Conservation (phyloP, 1,139 yeast genomes). For the Pichia norvegensis region DNA sequence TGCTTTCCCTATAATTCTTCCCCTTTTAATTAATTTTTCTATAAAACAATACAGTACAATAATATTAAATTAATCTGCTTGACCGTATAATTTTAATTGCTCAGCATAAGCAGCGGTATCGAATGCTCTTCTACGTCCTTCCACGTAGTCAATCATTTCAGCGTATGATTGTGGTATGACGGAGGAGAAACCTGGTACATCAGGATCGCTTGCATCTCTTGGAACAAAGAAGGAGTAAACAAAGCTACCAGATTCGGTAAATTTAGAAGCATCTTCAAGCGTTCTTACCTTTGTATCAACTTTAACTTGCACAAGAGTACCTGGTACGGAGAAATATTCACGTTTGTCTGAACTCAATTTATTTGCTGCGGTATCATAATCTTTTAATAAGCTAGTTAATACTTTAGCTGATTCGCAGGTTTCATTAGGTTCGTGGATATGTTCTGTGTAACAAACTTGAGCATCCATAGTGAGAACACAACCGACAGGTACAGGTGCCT, state of each 20-base stretch:
- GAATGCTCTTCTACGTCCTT: slow-evolving; percentile 82
- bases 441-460: slow-evolving; percentile 76
- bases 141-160: slow-evolving; percentile 87
- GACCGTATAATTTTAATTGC: slow-evolving; percentile 27
- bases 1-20: neutral
- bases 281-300: slow-evolving; percentile 75
- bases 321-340: slow-evolving; percentile 66
- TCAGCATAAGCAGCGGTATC: slow-evolving; percentile 70
- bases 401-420: slow-evolving; percentile 32
- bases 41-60: neutral
- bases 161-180: slow-evolving; percentile 82
- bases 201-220: slow-evolving; percentile 36
- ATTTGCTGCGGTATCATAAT: slow-evolving; percentile 53
- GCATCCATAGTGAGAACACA: slow-evolving; percentile 78
- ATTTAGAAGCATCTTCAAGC: slow-evolving; percentile 46
- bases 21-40: neutral
- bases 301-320: slow-evolving; percentile 80
- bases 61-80: slow-evolving; percentile 4
- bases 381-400: slow-evolving; percentile 21
- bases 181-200: slow-evolving; percentile 42
- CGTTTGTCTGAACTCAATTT: slow-evolving; percentile 43
- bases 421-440: slow-evolving; percentile 39
- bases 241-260: slow-evolving; percentile 75
- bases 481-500: slow-evolving; percentile 93
- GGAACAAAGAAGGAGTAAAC: slow-evolving; percentile 85